phyloP scores from a whole-genome alignment of 495 filamentous ascomycete species.

The Neurospora tetrasperma region DNA sequence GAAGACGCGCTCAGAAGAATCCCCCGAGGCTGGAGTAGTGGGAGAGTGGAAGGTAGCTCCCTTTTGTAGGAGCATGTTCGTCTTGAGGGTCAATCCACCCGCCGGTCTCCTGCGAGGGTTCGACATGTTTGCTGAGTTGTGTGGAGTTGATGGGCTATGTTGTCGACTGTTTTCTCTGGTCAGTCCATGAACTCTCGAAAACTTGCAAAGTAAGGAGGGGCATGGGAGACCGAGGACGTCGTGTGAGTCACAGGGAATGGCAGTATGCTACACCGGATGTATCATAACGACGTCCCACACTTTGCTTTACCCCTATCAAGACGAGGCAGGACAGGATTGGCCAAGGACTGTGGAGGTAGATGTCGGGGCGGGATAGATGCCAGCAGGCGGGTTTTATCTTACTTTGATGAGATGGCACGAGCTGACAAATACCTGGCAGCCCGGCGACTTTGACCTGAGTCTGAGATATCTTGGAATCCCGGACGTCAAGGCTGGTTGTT shows the following conservation, averaged over 20 bases:
- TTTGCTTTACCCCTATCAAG: not conserved
- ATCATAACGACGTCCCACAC: slow-evolving; percentile 2
- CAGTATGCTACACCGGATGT: slow-evolving; percentile 12
- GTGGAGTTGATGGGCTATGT: slow-evolving; percentile 24
- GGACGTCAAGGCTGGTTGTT: not conserved
- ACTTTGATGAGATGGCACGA: slow-evolving; percentile 3
- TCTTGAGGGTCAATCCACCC: slow-evolving; percentile 38
- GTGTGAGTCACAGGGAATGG: slow-evolving; percentile 21
- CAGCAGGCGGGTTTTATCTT: slow-evolving; percentile 4
- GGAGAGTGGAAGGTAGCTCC: slow-evolving; percentile 54
- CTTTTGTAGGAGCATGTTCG: slow-evolving; percentile 46
- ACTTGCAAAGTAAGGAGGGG: slow-evolving; percentile 14
- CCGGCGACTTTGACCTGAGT: not conserved
- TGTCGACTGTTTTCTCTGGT: slow-evolving; percentile 15
- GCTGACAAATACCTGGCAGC: slow-evolving; percentile 5
- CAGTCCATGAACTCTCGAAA: slow-evolving; percentile 20
- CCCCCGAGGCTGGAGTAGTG: slow-evolving; percentile 28
- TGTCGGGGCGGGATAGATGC: not conserved
- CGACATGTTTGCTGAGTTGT: slow-evolving; percentile 34
- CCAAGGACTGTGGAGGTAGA: slow-evolving; percentile 9
- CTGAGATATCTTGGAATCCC: not conserved
- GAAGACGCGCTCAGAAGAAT: slow-evolving; percentile 33
- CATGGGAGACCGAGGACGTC: slow-evolving; percentile 4
- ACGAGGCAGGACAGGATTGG: slow-evolving; percentile 11
- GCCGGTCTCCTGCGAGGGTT: slow-evolving; percentile 41